These are phyloP conservation scores for Teratosphaeria destructans DNA, from an alignment of 2,329 filamentous ascomycete species.

Conservation along the genomic window DNA sequence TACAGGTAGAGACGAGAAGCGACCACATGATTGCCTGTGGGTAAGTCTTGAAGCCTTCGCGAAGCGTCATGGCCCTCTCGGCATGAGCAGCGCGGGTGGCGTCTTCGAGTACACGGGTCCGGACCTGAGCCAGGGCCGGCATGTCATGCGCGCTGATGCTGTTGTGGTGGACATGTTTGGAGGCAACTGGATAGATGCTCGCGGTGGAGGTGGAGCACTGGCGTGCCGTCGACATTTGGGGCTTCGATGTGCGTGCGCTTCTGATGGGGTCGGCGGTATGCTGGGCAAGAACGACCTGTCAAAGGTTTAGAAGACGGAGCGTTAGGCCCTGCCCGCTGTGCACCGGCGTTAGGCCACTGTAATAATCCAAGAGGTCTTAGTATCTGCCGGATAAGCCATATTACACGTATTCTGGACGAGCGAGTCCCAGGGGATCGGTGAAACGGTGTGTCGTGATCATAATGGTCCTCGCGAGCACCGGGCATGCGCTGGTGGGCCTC, in stretches of 20 bases:
- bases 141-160: not conserved
- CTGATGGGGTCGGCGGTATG: not conserved
- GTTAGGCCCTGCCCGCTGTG: not conserved
- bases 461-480: not conserved
- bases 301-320: not conserved
- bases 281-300: not conserved
- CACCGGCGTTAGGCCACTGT: not conserved
- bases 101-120: not conserved
- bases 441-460: not conserved
- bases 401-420: not conserved
- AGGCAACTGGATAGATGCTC: not conserved
- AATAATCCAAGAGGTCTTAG: not conserved
- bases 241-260: not conserved
- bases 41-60: constrained; percentile 21
- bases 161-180: not conserved
- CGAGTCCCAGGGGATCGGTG: not conserved
- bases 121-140: not conserved
- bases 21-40: constrained; percentile 30
- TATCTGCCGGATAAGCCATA: not conserved
- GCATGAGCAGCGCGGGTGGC: not conserved
- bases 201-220: not conserved
- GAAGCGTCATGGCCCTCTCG: constrained; percentile 24
- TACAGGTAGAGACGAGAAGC: constrained; percentile 25
- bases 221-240: not conserved
- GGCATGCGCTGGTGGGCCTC: not conserved